These are phyloP conservation scores for Ilex asprella DNA, from an alignment of 257 asterid species.

Conservation along the genomic window DNA sequence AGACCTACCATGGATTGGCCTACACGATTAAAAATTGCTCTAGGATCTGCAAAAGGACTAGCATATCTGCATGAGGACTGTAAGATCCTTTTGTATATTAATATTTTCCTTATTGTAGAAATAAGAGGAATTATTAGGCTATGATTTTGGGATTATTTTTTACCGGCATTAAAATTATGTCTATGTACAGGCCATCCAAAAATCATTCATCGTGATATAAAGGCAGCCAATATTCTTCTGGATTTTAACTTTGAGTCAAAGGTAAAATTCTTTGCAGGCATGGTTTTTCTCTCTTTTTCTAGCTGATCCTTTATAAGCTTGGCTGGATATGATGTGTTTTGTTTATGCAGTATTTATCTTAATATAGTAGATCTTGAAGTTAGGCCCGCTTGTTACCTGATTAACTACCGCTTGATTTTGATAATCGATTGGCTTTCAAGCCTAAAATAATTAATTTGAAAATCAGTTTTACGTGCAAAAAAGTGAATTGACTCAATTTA, in stretches of 20 bases:
- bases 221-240: slow-evolving; percentile 81
- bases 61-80: slow-evolving; percentile 55
- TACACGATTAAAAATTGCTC: slow-evolving; percentile 37
- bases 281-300: slow-evolving; percentile 3
- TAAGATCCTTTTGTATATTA: slow-evolving; percentile 11
- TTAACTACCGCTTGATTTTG: too few relatives aligned
- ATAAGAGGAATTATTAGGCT: too few relatives aligned
- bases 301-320: too few relatives aligned
- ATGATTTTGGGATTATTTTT: too few relatives aligned
- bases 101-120: slow-evolving; percentile 6
- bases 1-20: slow-evolving; percentile 41
- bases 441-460: neutral
- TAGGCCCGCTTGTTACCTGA: neutral
- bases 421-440: neutral
- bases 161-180: neutral
- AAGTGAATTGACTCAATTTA: neutral
- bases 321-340: too few relatives aligned
- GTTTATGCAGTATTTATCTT: neutral
- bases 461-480: neutral
- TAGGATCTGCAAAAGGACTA: slow-evolving; percentile 50
- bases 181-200: slow-evolving; percentile 72
- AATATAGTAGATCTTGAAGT: neutral
- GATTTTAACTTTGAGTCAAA: slow-evolving; percentile 81
- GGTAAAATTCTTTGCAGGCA: slow-evolving; percentile 29
- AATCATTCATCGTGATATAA: slow-evolving; percentile 90